Conservation (phyloP, 2,329 filamentous ascomycete species). For the Penicillium sp. region DNA sequence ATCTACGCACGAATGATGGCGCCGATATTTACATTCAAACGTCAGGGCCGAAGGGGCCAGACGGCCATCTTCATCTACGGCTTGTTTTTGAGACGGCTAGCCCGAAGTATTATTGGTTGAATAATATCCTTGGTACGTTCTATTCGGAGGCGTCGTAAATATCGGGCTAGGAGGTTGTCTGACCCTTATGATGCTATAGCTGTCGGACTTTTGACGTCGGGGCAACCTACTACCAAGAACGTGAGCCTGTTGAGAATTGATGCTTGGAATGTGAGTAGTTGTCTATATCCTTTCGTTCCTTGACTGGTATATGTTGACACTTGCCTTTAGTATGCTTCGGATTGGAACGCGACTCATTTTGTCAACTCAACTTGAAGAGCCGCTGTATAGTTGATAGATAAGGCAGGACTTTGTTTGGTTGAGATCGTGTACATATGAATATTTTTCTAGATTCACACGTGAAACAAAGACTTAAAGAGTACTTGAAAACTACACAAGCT, state of each 20-base stretch:
- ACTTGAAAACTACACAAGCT: no score
- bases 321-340: conserved; percentile 21
- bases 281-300: neutral
- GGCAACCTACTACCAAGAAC: conserved; percentile 9
- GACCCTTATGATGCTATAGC: conserved; percentile 13
- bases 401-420: no score
- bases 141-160: neutral
- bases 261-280: conserved; percentile 33
- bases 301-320: neutral
- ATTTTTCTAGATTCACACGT: no score
- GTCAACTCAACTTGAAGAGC: conserved; percentile 7
- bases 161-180: neutral
- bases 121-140: conserved; percentile 30
- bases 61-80: conserved; percentile 26
- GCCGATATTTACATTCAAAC: conserved; percentile 30
- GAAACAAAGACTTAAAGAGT: no score
- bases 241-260: conserved; percentile 24
- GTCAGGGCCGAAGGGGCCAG: conserved; percentile 22
- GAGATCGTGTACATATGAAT: no score
- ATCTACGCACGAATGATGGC: conserved; percentile 30
- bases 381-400: neutral
- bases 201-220: conserved; percentile 25
- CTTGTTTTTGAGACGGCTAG: conserved; percentile 29
- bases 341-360: conserved; percentile 27
- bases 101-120: conserved; percentile 33